Base-by-base conservation (phyloP, 257 asterid genomes). In the Nicotiana knightiana region DNA sequence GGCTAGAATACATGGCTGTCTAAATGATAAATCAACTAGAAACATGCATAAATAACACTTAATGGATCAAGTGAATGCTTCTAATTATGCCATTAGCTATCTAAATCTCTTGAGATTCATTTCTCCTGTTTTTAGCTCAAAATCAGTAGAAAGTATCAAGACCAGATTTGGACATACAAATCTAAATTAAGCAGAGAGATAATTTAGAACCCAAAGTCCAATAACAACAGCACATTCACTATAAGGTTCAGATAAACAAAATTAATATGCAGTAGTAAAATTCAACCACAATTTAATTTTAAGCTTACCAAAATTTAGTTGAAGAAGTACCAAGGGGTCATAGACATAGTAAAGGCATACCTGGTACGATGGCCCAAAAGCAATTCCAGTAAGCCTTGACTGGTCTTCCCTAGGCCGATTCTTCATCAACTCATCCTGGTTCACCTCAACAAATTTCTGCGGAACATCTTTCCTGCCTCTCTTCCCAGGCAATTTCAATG, bases 341-440 rank as follows among this genome's bases (percentile, higher is more conserved):
- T 63, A 61, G 68, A 46, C 48, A 37, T 17, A 43, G 75, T 35
- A 54, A 81, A 8, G 5, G 7, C 71, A 24, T 89, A 95, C 99
- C 99, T 88, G 91, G 85, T 92, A 93, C 18, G 97, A 84, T 59
- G 99, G 97, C 57, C 99, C 99, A 88, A 95, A 95, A 64, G 98
- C 98, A 85, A 93, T 92, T 79, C 99, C 99, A 80, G 99, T 95
- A 54, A 67, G 48, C 84, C 90, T 95, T 80, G 79, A 90, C 86
- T 95, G 94, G 84, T 95, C 99, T 87, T 95, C 96, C 89, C 98
- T 91, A 0, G 98, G 99, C 17, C 99, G 85, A 87, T 95, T 88
- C 84, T 95, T 95, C 90, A 94, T 92, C 86, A 95, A 89, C 85
- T 95, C 99, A 83, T 95, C 99, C 90, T 95, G 99, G 82, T 85